Evolutionary conservation across 75 land plant genomes (phyloP), one percentile per base, ranked within the genome.

Genomic region (Isoetes taiwanensis): DNA sequence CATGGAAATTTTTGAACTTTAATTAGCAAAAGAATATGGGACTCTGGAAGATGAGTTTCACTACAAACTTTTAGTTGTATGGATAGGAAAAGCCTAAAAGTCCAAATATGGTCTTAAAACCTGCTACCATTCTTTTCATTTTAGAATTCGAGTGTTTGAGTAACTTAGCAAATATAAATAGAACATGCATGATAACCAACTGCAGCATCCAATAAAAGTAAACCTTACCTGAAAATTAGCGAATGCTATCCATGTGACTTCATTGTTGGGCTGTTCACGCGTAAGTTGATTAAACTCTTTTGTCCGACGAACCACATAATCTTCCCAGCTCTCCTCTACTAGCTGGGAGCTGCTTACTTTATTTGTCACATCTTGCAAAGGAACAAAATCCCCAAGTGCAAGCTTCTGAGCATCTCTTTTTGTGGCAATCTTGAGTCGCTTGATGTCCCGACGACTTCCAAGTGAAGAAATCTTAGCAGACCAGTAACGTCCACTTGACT

Each of bases 251-350:
- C 98, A 93, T 17, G 61, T 65, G 59, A 73, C 69, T 48, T 81
- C 86, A 73, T 88, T 81, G 43, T 79, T 71, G 3, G 96, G 98
- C 30, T 61, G 63, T 46, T 93, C 96, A 58, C 88, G 61, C 4
- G 98, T 79, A 69, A 66, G 41, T 41, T 69, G 75, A 58, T 88
- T 93, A 55, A 81, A 84, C 40, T 87, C 85, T 62, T 63, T 77
- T 54, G 96, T 87, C 69, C 71, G 79, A 12, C 79, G 74, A 25
- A 75, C 59, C 5, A 93, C 67, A 59, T 79, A 80, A 68, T 84
- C 98, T 28, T 93, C 83, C 86, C 90, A 84, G 31, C 83, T 81
- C 69, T 93, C 96, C 58, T 80, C 94, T 52, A 17, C 20, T n/a
- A 24, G 54, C 29, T n/a, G 54, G 30, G 28, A 4, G 54, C 2